Percentiles rank a stretch among this genome's conserved stretches.
These are phyloP conservation scores for Hemisphaericaspora xylofermentans DNA, from an alignment of 1,139 yeast genomes.

Conservation along the genomic window DNA sequence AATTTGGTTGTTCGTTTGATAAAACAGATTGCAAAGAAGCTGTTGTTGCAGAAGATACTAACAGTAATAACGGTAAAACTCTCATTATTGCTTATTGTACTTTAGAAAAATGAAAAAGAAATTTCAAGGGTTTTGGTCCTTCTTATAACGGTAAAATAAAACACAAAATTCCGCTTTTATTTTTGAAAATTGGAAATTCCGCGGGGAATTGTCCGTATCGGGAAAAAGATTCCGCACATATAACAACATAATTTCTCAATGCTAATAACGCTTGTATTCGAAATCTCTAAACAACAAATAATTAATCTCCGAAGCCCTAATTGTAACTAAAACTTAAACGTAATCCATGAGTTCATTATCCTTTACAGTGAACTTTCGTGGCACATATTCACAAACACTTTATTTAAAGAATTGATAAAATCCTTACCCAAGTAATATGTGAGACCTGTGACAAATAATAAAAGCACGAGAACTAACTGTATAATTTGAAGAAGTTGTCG, in stretches of 20 bases:
- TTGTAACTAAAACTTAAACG: too few relatives aligned
- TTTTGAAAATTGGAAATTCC: background rate
- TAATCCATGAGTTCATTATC: too few relatives aligned
- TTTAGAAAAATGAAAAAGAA: too few relatives aligned
- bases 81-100: background rate
- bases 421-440: background rate
- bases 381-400: constrained; percentile 7
- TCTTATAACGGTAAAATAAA: too few relatives aligned
- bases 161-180: background rate
- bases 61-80: background rate
- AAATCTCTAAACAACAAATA: too few relatives aligned
- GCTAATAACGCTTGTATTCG: too few relatives aligned
- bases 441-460: background rate
- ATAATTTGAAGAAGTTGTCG: background rate
- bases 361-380: too few relatives aligned
- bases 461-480: background rate
- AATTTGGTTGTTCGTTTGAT: background rate
- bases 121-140: too few relatives aligned
- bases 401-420: constrained; percentile 6
- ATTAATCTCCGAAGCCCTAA: too few relatives aligned
- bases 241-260: too few relatives aligned
- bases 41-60: background rate
- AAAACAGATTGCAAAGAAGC: background rate
- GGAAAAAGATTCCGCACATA: constrained; percentile 1
- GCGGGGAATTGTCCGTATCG: background rate